Evolutionary conservation across 306 rosid species (phyloP), one percentile per base, ranked within the genome.

Genomic region (Vachellia pachyceras): DNA sequence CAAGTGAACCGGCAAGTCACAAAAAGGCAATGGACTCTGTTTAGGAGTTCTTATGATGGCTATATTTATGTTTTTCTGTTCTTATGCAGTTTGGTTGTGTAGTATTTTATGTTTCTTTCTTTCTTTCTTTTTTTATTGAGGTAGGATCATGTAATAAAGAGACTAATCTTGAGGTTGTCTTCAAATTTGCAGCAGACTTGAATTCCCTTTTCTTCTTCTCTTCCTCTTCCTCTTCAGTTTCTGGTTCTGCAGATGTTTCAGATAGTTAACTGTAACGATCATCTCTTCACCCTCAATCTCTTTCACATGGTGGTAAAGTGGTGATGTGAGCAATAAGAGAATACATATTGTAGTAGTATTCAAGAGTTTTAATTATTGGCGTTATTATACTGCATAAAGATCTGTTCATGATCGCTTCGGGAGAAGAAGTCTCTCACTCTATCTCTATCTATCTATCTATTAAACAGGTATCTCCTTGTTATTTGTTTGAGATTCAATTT

Each of bases 1-100:
- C 61, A 49, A 70, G 90, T 89, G 82, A 83, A 88, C 92, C 98
- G 97, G 98, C 98, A 94, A 92, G 98, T 94, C 97, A 94, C 84
- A 79, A 66, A 92, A 88, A 90, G 95, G 94, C 98, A 90, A 85
- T 80, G 87, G 97, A 84, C 87, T 89, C 88, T 78, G 41, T 82
- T 84, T 20, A 79, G 45, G 87, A 70, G 89, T 88, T 89, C 77
- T 52, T 76, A 76, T 74, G 84, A 64, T 33, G 69, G 71, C 71
- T 37, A 39, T 61, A 29, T 61, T 11, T 61, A 61, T 61, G 17
- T 55, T 54, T 29, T 23, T 39, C 15, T 69, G 18, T 49, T 6
- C 10, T 42, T 37, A 69, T 20, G 90, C 89, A 29, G 73, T 77
- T 18, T 84, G 57, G 35, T 17, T 18, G 22, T 82, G 49, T 84